A percentile compares a stretch with the other conserved stretches of the same genome.
Evolutionary conservation across 164 flowering plant species (phyloP).

Genomic region (Berberis thunbergii): DNA sequence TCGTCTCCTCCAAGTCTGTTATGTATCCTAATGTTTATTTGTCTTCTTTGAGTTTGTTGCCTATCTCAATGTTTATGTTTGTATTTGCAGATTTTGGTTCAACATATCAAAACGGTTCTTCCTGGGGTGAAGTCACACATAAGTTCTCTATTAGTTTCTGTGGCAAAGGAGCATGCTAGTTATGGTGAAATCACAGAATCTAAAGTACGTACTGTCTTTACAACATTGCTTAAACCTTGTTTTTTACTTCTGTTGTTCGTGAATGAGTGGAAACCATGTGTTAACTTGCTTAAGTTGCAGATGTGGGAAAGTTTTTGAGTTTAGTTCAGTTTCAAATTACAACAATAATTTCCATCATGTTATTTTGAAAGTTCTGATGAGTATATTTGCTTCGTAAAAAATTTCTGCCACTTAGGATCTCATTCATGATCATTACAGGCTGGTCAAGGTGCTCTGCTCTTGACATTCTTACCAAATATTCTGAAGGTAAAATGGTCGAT

Average conservation of each 20-base stretch:
- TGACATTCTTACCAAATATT: conserved; percentile 78
- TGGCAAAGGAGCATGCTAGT: conserved; percentile 91
- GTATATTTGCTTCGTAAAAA: neutral
- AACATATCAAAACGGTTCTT: conserved; percentile 74
- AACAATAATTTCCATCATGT: neutral
- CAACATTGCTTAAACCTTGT: neutral
- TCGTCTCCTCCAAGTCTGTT: neutral
- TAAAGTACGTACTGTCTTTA: conserved; percentile 37
- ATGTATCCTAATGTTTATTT: neutral
- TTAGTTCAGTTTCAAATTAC: too few relatives aligned
- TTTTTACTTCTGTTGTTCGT: neutral
- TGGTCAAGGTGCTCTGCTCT: conserved; percentile 80
- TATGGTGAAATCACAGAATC: conserved; percentile 88
- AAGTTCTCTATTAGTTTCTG: conserved; percentile 57
- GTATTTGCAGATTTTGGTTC: conserved; percentile 62
- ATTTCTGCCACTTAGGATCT: neutral
- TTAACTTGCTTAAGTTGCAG: too few relatives aligned
- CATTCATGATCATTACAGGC: conserved; percentile 31
- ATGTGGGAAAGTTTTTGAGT: too few relatives aligned
- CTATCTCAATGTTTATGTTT: neutral
- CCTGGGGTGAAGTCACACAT: conserved; percentile 81
- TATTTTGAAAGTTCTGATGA: neutral
- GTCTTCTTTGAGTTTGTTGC: neutral
- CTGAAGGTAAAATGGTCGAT: conserved; percentile 57
- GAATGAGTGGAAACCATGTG: too few relatives aligned